Evolutionary conservation across 768 basidiomycete species (phyloP).

Genomic region (Artomyces pyxidatus): DNA sequence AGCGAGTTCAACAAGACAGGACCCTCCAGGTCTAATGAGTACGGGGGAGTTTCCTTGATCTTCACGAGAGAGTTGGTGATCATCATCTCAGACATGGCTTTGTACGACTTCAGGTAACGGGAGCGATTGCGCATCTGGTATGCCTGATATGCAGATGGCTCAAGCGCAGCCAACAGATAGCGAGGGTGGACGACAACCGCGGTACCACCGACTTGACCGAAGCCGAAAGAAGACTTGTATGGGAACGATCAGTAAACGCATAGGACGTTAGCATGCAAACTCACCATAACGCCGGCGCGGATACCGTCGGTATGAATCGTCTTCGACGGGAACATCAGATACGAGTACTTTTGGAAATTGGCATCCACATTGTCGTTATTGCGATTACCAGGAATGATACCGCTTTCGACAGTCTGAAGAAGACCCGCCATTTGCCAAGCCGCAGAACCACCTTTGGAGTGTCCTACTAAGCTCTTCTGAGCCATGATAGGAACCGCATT

Average conservation of each 20-base stretch:
- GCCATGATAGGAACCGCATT: constrained; percentile 98
- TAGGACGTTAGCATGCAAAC: constrained; percentile 15
- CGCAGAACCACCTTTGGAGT: constrained; percentile 98
- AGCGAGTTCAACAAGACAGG: constrained; percentile 87
- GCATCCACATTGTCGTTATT: constrained; percentile 97
- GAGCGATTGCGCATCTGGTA: constrained; percentile 64
- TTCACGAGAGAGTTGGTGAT: constrained; percentile 87
- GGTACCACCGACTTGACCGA: constrained; percentile 96
- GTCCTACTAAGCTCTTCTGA: constrained; percentile 95
- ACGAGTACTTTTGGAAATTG: constrained; percentile 79
- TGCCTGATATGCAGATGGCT: constrained; percentile 66
- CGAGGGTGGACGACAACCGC: constrained; percentile 86
- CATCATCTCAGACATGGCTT: constrained; percentile 94
- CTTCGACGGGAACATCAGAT: constrained; percentile 96
- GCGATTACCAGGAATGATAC: constrained; percentile 90
- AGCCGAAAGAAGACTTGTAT: constrained; percentile 89
- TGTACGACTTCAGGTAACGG: constrained; percentile 70
- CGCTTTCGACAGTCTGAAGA: constrained; percentile 74
- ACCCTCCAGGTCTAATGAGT: constrained; percentile 75
- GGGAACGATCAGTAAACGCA: constrained; percentile 7
- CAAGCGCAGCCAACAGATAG: constrained; percentile 78
- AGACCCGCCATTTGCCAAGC: constrained; percentile 96
- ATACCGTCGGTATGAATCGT: constrained; percentile 93
- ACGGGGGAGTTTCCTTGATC: constrained; percentile 92
- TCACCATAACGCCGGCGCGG: constrained; percentile 77